These are phyloP conservation scores for Limnanthes douglasii DNA, from an alignment of 345 rosid species.

Conservation along the genomic window DNA sequence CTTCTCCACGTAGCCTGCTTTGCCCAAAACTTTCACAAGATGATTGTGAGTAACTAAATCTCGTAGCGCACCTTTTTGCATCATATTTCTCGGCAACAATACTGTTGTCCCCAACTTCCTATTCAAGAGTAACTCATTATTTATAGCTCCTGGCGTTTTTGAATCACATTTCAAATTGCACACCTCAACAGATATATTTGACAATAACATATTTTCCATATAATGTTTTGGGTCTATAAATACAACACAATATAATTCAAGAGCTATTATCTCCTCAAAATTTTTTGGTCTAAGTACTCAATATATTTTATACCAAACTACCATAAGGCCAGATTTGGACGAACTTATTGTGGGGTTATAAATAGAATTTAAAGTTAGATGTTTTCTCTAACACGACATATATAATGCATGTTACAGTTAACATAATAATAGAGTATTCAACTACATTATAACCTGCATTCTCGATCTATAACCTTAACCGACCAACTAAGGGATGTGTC, in stretches of 20 bases:
- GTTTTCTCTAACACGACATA: no score
- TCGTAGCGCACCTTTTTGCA: slow-evolving; percentile 22
- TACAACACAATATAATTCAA: neutral
- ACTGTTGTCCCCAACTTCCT: slow-evolving; percentile 34
- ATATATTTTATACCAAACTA: neutral
- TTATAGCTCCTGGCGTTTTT: slow-evolving; percentile 3
- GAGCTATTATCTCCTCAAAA: neutral
- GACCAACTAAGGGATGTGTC: no score
- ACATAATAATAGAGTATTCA: neutral
- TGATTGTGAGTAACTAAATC: slow-evolving; percentile 30
- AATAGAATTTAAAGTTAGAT: no score
- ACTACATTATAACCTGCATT: no score
- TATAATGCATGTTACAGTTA: neutral
- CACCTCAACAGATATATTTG: slow-evolving; percentile 7
- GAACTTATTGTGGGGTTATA: no score
- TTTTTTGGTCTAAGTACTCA: neutral
- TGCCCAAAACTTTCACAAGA: no score
- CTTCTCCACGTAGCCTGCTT: slow-evolving; percentile 19
- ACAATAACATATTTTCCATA: slow-evolving; percentile 24
- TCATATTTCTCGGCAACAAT: slow-evolving; percentile 24
- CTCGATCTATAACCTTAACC: no score
- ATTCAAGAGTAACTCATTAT: slow-evolving; percentile 21
- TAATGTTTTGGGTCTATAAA: slow-evolving; percentile 6
- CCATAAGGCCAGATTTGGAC: neutral
- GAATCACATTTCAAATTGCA: slow-evolving; percentile 8